Base-by-base conservation (phyloP, 192 early-diverging fungal species). In the Linnemannia elongata region DNA sequence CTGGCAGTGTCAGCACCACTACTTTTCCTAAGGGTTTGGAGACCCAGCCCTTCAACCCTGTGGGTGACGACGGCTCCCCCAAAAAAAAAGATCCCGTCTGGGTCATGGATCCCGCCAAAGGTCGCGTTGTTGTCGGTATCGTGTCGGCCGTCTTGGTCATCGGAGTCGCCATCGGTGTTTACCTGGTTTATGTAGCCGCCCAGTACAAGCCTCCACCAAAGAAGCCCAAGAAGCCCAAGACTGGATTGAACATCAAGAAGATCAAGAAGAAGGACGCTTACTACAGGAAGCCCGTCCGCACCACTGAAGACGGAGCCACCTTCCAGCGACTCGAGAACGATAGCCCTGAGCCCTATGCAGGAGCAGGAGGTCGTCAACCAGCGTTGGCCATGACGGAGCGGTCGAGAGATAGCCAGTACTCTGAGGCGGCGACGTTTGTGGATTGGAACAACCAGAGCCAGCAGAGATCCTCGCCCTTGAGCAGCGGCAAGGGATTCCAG, bases 231-330 rank as follows among this genome's bases (percentile, higher is more conserved):
- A 78, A 84, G 74, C 45, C 63, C 2, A 85, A 85, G 68, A 81
- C 57, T 4, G 83, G 83, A 72, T 45, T 81, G 47, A 87, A 81
- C 41, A 77, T 71, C 75, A 81, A 81, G 52, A 87, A 87, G 79
- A 77, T 87, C 76, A 87, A 87, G 80, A 87, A 87, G 54, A 75
- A 77, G 75, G 85, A 87, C 33, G 85, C 85, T 33, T 87, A 81
- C 47, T 87, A 45, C 68, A 81, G 71, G 66, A 87, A 87, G 68
- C 85, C 85, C 7, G 66, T 36, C n/a, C 54, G 6, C 10, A 69
- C 36, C 5, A 69, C 36, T 7, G 72, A 74, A 4, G 70, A 80
- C 42, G 63, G 74, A 6, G 63, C 54, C 9, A 5, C 85, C 12
- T 81, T 87, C 79, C 85, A 81, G 54, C 75, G 85, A 3, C 42